These are phyloP conservation scores for Aspergillus caelatus DNA, from an alignment of 2,329 filamentous ascomycete genomes.

Conservation along the genomic window DNA sequence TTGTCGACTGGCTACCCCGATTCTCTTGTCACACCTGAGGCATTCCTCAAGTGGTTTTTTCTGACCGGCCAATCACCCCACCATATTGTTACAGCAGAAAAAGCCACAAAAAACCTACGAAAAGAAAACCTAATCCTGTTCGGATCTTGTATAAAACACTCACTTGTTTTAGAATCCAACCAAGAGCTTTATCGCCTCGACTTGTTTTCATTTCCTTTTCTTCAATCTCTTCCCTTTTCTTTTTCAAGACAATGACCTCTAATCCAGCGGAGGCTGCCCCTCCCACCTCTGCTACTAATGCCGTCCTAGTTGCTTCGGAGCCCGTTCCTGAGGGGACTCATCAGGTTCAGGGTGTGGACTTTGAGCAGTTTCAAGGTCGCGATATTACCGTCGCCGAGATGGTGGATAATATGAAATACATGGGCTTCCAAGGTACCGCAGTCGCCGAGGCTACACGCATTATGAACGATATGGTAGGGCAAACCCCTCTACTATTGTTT, in stretches of 20 bases:
- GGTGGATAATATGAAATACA: slow-evolving; percentile 76
- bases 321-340: slow-evolving; percentile 71
- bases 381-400: slow-evolving; percentile 86
- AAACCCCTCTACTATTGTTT: not conserved
- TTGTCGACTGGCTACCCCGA: not conserved
- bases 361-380: slow-evolving; percentile 71
- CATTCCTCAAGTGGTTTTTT: not conserved
- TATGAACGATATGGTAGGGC: slow-evolving; percentile 89
- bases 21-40: not conserved
- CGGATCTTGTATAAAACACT: not conserved
- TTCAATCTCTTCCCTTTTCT: not conserved
- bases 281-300: slow-evolving; percentile 69
- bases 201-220: not conserved
- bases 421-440: slow-evolving; percentile 82
- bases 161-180: not conserved
- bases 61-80: slow-evolving; percentile 1
- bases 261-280: slow-evolving; percentile 34
- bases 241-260: slow-evolving; percentile 10
- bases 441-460: slow-evolving; percentile 87
- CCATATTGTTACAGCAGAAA: not conserved
- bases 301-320: slow-evolving; percentile 81
- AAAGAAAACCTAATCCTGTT: slow-evolving; percentile 12
- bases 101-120: slow-evolving; percentile 1
- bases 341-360: slow-evolving; percentile 88
- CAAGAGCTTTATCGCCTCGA: not conserved